Percentiles rank a stretch among this genome's conserved stretches.
phyloP scores from a whole-genome alignment of 257 asterid species.

The Ilex aquifolium region DNA sequence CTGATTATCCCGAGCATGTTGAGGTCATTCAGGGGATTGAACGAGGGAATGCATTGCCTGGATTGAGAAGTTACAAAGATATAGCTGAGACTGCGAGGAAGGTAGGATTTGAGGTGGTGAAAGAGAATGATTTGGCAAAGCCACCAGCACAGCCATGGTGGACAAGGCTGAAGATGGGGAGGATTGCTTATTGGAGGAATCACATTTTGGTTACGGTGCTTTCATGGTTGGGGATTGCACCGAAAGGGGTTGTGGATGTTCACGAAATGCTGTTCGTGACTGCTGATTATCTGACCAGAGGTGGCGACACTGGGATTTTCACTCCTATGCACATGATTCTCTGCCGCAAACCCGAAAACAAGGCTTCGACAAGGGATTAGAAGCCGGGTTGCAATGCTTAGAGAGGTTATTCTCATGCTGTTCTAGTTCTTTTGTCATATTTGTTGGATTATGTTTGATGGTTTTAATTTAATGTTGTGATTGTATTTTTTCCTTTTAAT shows the following conservation, averaged over 20 bases:
- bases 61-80: background rate
- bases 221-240: background rate
- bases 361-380: background rate
- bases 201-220: background rate
- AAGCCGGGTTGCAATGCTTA: background rate
- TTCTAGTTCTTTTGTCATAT: background rate
- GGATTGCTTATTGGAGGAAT: constrained; percentile 1
- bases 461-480: background rate
- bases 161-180: constrained; percentile 4
- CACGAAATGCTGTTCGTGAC: constrained; percentile 3
- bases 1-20: background rate
- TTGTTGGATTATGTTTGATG: background rate
- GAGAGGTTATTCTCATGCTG: background rate
- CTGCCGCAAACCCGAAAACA: background rate
- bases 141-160: constrained; percentile 1
- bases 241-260: constrained; percentile 1
- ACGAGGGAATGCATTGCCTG: constrained; percentile 1
- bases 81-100: background rate
- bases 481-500: no score
- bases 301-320: background rate
- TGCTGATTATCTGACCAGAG: constrained; percentile 1
- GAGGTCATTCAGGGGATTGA: background rate
- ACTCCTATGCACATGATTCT: constrained; percentile 4
- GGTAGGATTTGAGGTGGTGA: background rate
- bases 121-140: constrained; percentile 1